These are phyloP conservation scores for Blyttiomyces sp. DNA, from an alignment of 371 early-diverging fungal species.

Conservation along the genomic window DNA sequence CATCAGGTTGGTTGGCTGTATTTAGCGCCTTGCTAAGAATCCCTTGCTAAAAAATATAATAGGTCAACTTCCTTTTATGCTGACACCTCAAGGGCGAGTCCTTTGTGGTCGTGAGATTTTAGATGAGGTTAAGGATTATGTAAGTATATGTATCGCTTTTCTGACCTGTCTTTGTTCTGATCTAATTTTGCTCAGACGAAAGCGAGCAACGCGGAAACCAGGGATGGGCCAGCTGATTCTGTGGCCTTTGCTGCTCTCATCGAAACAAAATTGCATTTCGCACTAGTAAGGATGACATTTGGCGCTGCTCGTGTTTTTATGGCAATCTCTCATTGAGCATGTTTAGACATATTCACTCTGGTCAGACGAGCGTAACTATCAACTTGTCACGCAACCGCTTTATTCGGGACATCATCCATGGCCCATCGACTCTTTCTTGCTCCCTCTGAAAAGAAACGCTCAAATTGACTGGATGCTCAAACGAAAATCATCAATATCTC, in stretches of 20 bases:
- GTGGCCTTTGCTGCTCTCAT: slow-evolving; percentile 24
- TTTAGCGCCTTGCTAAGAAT: no score
- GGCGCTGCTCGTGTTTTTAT: background rate
- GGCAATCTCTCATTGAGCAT: background rate
- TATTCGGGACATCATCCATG: slow-evolving; percentile 24
- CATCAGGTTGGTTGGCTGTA: no score
- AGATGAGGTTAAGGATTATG: slow-evolving; percentile 27
- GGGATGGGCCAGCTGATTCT: slow-evolving; percentile 18
- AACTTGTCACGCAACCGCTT: slow-evolving; percentile 17
- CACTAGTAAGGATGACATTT: slow-evolving; percentile 10
- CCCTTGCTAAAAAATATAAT: background rate
- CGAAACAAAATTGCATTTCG: slow-evolving; percentile 27
- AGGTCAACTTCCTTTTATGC: slow-evolving; percentile 35
- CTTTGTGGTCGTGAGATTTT: slow-evolving; percentile 32
- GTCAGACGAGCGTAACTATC: slow-evolving; percentile 19
- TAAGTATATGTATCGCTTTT: background rate
- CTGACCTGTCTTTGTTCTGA: background rate
- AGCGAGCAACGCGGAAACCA: background rate
- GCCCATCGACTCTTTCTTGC: slow-evolving; percentile 26
- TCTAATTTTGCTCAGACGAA: background rate
- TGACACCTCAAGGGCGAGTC: slow-evolving; percentile 16
- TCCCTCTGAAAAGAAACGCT: slow-evolving; percentile 11
- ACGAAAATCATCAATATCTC: slow-evolving; percentile 14
- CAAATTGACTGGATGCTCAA: slow-evolving; percentile 28
- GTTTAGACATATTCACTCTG: slow-evolving; percentile 27